Conservation (phyloP, 805 yeast species). For the Candida nitratophila region DNA sequence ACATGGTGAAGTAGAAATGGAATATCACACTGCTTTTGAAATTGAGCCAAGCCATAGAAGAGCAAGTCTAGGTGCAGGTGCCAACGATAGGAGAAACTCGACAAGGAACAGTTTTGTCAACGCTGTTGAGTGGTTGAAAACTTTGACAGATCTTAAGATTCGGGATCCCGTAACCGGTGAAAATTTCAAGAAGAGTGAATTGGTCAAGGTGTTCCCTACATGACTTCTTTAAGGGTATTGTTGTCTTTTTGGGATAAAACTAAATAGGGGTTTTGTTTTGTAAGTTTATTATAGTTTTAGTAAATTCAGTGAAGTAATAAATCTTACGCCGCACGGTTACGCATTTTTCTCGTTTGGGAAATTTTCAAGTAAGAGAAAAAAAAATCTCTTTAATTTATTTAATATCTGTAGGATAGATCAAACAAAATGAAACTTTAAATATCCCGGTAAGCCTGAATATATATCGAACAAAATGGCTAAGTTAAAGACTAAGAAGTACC, state of each 20-base stretch:
- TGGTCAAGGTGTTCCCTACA: conserved; percentile 47
- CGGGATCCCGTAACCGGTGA: conserved; percentile 44
- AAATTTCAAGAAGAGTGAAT: conserved; percentile 27
- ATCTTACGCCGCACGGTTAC: background rate
- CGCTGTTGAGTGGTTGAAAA: conserved; percentile 6
- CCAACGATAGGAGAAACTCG: background rate
- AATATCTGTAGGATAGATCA: too few species aligned
- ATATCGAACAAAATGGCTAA: background rate
- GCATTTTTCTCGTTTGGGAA: background rate
- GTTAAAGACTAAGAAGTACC: background rate
- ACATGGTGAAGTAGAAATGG: too few species aligned
- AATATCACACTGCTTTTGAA: too few species aligned
- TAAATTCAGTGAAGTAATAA: too few species aligned
- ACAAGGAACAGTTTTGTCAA: background rate
- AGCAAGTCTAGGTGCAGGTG: background rate
- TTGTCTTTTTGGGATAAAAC: too few species aligned
- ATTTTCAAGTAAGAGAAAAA: too few species aligned
- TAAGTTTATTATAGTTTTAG: too few species aligned
- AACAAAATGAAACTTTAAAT: too few species aligned
- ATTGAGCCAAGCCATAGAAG: background rate
- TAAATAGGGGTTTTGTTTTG: too few species aligned
- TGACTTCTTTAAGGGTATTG: conserved; percentile 13
- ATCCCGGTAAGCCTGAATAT: too few species aligned
- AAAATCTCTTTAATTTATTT: too few species aligned
- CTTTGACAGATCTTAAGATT: conserved; percentile 17